These are phyloP conservation scores for Haematococcus sp. DNA, from an alignment of 139 green algal genomes.

Conservation along the genomic window DNA sequence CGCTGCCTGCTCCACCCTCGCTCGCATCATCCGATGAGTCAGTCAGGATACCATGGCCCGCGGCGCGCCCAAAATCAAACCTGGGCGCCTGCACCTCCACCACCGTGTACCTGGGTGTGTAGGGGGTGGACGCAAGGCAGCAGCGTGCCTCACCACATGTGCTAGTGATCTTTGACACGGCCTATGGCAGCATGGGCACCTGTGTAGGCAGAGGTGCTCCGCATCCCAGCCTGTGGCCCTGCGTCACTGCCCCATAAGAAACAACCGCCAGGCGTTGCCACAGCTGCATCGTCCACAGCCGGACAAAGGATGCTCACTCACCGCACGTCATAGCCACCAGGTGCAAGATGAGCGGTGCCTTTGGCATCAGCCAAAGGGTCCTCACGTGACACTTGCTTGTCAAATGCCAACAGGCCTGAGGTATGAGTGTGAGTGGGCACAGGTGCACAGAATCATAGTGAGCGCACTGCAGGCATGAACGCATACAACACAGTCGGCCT, in stretches of 20 bases:
- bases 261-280: too few species aligned
- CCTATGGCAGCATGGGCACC: too few species aligned
- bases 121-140: too few species aligned
- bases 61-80: constrained; percentile 17
- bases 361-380: background rate
- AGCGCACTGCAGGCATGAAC: too few species aligned
- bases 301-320: too few species aligned
- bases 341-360: background rate
- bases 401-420: background rate
- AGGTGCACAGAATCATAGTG: background rate
- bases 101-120: background rate
- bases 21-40: background rate
- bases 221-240: too few species aligned
- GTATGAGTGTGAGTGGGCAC: background rate
- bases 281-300: too few species aligned
- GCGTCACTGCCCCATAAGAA: too few species aligned
- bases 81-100: background rate
- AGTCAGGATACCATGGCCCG: constrained; percentile 11
- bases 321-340: constrained; percentile 1
- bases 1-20: background rate
- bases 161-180: too few species aligned
- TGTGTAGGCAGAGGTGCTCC: too few species aligned
- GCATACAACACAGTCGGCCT: too few species aligned
- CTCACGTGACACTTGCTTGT: background rate
- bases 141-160: too few species aligned